phyloP scores from a whole-genome alignment of 2,329 filamentous ascomycete species.

The Colletotrichum lini region DNA sequence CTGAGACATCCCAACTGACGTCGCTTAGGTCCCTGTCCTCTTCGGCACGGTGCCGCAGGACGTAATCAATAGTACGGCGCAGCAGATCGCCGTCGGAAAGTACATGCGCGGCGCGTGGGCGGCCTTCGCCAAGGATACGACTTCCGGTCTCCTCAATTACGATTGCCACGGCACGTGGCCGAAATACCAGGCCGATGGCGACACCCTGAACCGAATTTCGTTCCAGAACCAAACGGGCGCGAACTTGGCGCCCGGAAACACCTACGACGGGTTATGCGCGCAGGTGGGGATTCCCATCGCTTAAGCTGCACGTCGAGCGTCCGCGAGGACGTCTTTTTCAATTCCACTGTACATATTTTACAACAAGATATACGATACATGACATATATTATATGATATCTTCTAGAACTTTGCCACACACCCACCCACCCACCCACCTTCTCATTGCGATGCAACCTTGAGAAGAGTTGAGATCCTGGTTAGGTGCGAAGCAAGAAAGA shows the following conservation, averaged over 20 bases:
- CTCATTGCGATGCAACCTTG: too few relatives aligned
- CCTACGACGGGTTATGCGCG: conserved; percentile 38
- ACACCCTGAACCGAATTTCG: conserved; percentile 47
- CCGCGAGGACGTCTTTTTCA: neutral
- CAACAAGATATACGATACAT: neutral
- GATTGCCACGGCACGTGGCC: conserved; percentile 48
- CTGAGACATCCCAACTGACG: conserved; percentile 18
- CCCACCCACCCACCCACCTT: too few relatives aligned
- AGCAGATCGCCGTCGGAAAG: conserved; percentile 49
- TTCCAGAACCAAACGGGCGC: conserved; percentile 48
- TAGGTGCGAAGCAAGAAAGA: too few relatives aligned
- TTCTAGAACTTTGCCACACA: neutral
- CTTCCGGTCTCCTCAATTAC: conserved; percentile 50
- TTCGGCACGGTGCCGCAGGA: conserved; percentile 49
- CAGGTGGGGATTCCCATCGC: conserved; percentile 11
- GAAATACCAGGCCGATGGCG: conserved; percentile 23
- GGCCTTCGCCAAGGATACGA: conserved; percentile 56
- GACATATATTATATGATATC: neutral
- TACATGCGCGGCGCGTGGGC: conserved; percentile 57
- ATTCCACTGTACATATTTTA: conserved; percentile 10
- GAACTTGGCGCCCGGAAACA: conserved; percentile 43
- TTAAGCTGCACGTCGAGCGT: neutral
- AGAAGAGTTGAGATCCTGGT: too few relatives aligned
- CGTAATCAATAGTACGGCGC: conserved; percentile 44
- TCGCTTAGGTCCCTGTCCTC: conserved; percentile 47